Evolutionary conservation across 1,139 yeast species (phyloP).

Genomic region (Taiozyma sp.): DNA sequence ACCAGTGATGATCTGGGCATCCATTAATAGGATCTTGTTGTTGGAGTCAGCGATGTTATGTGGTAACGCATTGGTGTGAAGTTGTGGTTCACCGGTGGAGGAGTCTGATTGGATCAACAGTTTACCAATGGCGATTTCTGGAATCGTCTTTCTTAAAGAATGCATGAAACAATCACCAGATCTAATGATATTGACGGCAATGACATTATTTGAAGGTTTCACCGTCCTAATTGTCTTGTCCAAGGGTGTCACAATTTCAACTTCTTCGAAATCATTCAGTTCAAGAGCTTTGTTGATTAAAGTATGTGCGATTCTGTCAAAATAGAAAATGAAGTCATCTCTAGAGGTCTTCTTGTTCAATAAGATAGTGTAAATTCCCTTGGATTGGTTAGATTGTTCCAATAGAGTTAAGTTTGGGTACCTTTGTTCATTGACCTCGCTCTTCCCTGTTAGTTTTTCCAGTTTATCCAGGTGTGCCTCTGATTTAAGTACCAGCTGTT

Average conservation of each 20-base stretch:
- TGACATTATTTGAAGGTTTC: constrained; percentile 40
- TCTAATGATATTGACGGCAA: constrained; percentile 77
- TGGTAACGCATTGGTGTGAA: constrained; percentile 72
- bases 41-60: constrained; percentile 21
- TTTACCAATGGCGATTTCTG: constrained; percentile 78
- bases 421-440: constrained; percentile 21
- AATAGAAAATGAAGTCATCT: constrained; percentile 80
- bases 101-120: constrained; percentile 84
- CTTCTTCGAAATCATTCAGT: constrained; percentile 27
- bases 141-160: constrained; percentile 69
- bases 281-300: constrained; percentile 68
- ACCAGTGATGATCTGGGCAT: constrained; percentile 87
- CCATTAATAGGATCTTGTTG: constrained; percentile 63
- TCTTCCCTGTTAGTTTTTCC: constrained; percentile 42
- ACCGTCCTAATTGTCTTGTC: constrained; percentile 38
- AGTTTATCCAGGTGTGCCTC: constrained; percentile 58
- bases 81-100: constrained; percentile 87
- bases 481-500: constrained; percentile 65
- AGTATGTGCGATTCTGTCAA: constrained; percentile 72
- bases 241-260: constrained; percentile 41
- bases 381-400: constrained; percentile 61
- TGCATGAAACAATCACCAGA: constrained; percentile 92
- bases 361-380: constrained; percentile 69
- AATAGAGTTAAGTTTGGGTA: constrained; percentile 31
- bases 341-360: constrained; percentile 51